phyloP scores from a whole-genome alignment of 176 grass and related monocot species.

The Themeda triandra region DNA sequence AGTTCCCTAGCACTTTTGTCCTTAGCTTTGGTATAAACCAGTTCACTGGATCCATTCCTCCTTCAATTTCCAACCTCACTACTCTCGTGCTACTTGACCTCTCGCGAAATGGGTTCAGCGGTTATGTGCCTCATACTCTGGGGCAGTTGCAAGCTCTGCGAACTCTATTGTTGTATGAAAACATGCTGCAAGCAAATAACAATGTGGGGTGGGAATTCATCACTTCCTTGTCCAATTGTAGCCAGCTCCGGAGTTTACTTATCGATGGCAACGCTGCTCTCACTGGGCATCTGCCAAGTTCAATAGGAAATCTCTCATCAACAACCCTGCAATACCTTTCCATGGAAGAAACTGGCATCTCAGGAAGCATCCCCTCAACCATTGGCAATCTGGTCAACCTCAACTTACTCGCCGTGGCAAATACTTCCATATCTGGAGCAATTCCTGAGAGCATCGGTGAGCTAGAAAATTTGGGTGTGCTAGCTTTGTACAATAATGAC shows the following conservation, averaged over 20 bases:
- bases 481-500: not conserved
- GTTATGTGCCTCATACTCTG: not conserved
- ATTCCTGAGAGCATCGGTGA: slow-evolving; percentile 17
- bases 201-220: slow-evolving; percentile 6
- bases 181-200: not conserved
- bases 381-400: slow-evolving; percentile 18
- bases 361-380: not conserved
- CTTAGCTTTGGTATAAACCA: too few species aligned
- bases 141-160: not conserved
- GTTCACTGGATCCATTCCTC: too few species aligned
- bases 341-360: not conserved
- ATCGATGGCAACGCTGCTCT: not conserved
- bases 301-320: not conserved
- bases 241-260: not conserved
- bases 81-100: not conserved
- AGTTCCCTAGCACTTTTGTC: too few species aligned
- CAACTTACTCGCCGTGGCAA: fast-evolving
- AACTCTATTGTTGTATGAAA: not conserved
- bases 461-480: not conserved
- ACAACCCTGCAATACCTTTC: not conserved
- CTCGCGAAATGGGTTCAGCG: not conserved
- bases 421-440: not conserved
- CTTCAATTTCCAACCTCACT: not conserved
- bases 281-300: not conserved
- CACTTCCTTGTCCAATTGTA: slow-evolving; percentile 17